These are phyloP conservation scores for Fusarium anthophilum DNA, from an alignment of 2,329 filamentous ascomycete genomes.

Conservation along the genomic window DNA sequence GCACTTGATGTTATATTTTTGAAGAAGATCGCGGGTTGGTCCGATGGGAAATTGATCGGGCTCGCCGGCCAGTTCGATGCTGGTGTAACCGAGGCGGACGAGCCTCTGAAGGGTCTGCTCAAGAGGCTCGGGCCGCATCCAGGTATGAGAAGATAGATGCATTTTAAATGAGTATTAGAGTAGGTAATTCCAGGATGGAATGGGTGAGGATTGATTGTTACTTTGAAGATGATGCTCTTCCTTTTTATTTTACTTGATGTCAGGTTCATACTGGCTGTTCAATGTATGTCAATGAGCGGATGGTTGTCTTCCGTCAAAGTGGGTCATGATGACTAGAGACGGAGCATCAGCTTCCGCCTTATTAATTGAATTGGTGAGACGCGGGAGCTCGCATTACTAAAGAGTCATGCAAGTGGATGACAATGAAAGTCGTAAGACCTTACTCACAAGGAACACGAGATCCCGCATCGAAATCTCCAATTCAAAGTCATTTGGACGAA, in stretches of 20 bases:
- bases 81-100: constrained; percentile 20
- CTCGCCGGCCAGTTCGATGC: constrained; percentile 28
- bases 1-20: constrained; percentile 25
- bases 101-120: constrained; percentile 28
- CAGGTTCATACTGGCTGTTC: neutral
- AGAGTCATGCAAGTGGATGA: neutral
- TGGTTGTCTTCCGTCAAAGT: neutral
- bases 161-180: neutral
- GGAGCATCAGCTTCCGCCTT: constrained; percentile 1
- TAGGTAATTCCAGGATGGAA: accelerated
- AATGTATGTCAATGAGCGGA: neutral
- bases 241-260: neutral
- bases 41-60: constrained; percentile 5
- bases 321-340: neutral
- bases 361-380: neutral
- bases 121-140: constrained; percentile 34
- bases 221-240: accelerated
- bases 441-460: neutral
- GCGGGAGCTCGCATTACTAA: neutral
- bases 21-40: constrained; percentile 10
- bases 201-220: accelerated
- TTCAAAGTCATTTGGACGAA: too few species aligned
- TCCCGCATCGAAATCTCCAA: neutral
- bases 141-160: constrained; percentile 35
- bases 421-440: neutral